Evolutionary conservation across 441 rosid species (phyloP), one percentile per base, ranked within the genome.

Genomic region (Jatropha podagrica): DNA sequence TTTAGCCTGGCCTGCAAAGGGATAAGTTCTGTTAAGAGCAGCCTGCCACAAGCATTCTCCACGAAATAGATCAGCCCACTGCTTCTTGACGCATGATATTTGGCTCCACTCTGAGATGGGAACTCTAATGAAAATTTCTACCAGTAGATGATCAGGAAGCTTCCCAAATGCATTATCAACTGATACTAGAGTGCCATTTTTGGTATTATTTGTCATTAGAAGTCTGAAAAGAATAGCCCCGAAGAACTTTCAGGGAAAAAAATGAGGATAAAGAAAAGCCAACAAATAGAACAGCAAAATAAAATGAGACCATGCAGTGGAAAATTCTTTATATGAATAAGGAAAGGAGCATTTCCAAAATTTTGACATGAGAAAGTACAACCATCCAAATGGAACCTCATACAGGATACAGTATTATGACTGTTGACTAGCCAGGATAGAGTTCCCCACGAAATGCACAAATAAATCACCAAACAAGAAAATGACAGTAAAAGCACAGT

Each of bases 31-130:
- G 60, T 55, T 75, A 66, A 91, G 82, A 85, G 96, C 96, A 81
- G 95, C 94, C 54, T 88, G 91, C 97, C 97, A 94, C 65, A 94
- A 80, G 86, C 87, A 87, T 82, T 92, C 97, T 82, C 90, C 92
- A 0, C 84, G 85, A 84, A 92, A 87, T 69, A 91, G 48, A 86
- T 73, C 76, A 15, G 89, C 89, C 98, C 97, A 92, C 15, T 83
- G 93, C 85, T 85, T 92, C 70, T 74, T 89, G 20, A 91, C 93
- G 65, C 85, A 87, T 70, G 95, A 82, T 79, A 91, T 27, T 13
- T 86, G 81, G 2, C 78, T 90, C 95, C 94, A 94, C 26, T 85
- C 83, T 71, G 82, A 62, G 77, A 89, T 70, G 8, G 96, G 95
- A 66, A 94, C 83, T 79, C 95, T 84, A 78, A 86, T 81, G 48